Evolutionary conservation across 2,329 filamentous ascomycete genomes (phyloP), one percentile per base, ranked within the genome.

Genomic region (Nigrospora osmanthi): DNA sequence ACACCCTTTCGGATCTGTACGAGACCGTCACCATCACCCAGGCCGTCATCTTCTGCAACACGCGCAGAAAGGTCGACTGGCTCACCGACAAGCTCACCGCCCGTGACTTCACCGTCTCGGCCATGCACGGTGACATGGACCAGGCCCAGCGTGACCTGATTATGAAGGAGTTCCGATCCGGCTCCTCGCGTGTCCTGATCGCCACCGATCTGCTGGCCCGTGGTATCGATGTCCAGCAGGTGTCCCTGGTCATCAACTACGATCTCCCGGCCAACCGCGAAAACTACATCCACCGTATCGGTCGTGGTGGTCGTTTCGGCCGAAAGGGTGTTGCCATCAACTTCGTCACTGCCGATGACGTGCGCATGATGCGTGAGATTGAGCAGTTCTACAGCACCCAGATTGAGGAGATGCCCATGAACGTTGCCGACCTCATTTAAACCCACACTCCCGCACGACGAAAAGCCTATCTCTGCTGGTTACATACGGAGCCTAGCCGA

Each of bases 321-420:
- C 89, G 93, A 72, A 98, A 98, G 85, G 93, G 93, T 85, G 93
- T 98, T 70, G 93, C 93, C 64, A 98, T 98, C 82, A 98, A 98
- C 88, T 98, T 98, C 70, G 93, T 98, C 69, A 97, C 91, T 52
- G 89, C 89, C 62, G 93, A 98, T 58, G 93, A 98, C 73, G 93
- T 98, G 64, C 89, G 91, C 71, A 97, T 98, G 88, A 94, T 98
- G 88, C 84, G 93, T 70, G 93, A 98, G 74, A 98, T 98, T 61
- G 93, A 98, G 73, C 89, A 96, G 77, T 98, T 97, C 82, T 98
- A 98, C 85, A 95, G 89, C 82, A 98, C 93, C 70, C 93, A 98
- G 78, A 97, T 98, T 59, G 93, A 98, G 76, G 93, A 98, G 82
- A 98, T 98, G 93, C 93, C 93, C 65, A 97, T 98, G 93, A 86